These are phyloP conservation scores for Mycosphaerelloides madeirae DNA, from an alignment of 2,329 filamentous ascomycete species.

Conservation along the genomic window DNA sequence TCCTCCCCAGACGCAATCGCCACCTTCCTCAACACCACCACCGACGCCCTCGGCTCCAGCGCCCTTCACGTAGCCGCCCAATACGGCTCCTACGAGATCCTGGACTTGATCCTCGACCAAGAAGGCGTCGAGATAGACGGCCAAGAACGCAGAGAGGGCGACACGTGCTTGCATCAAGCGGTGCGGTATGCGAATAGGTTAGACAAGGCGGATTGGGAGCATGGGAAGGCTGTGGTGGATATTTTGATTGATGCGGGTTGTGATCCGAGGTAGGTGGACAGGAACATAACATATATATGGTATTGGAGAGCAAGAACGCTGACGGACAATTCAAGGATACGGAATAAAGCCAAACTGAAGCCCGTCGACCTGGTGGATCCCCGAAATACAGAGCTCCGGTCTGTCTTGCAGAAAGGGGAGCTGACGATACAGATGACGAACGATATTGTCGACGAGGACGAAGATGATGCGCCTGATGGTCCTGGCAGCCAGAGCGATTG, in stretches of 20 bases:
- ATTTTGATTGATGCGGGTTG: constrained; percentile 80
- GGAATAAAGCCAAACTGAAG: constrained; percentile 70
- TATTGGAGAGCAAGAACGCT: no score
- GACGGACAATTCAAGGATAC: constrained; percentile 37
- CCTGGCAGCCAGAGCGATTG: constrained; percentile 47
- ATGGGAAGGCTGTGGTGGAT: constrained; percentile 63
- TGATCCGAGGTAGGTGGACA: constrained; percentile 51
- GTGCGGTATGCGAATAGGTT: constrained; percentile 72
- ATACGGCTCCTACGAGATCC: constrained; percentile 79
- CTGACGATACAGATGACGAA: constrained; percentile 51
- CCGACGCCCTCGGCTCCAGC: constrained; percentile 80
- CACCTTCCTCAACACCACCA: constrained; percentile 76
- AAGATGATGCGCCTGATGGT: constrained; percentile 42
- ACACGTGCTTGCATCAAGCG: constrained; percentile 75
- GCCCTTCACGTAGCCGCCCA: constrained; percentile 84
- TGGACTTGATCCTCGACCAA: constrained; percentile 78
- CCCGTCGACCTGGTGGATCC: constrained; percentile 71
- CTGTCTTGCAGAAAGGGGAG: constrained; percentile 66
- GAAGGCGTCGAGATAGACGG: constrained; percentile 82
- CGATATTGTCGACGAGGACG: constrained; percentile 48
- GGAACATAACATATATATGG: no score
- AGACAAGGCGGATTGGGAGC: constrained; percentile 57
- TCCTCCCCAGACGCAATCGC: constrained; percentile 59
- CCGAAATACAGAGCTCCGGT: constrained; percentile 56
- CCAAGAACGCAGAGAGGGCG: constrained; percentile 62